Evolutionary conservation across 192 early-diverging fungal species (phyloP).

Genomic region (Rhizophagus sp.): DNA sequence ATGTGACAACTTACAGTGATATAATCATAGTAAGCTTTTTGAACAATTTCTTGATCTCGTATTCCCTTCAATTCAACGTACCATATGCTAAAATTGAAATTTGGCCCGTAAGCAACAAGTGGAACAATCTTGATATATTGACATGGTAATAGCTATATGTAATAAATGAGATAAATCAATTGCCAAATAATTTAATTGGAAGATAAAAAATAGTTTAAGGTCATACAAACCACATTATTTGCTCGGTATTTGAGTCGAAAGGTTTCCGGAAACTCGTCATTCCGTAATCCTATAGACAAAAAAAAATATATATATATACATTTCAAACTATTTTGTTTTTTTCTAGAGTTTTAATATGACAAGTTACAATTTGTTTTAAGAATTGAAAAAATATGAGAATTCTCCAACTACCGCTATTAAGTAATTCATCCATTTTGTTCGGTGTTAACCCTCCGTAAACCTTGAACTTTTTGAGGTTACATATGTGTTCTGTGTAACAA

Average conservation of each 20-base stretch:
- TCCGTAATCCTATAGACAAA: slow-evolving; percentile 48
- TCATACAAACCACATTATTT: slow-evolving; percentile 60
- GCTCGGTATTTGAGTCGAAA: slow-evolving; percentile 80
- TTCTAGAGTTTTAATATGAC: background rate
- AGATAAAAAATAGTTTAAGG: too few species aligned
- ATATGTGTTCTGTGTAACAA: slow-evolving; percentile 67
- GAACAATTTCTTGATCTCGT: slow-evolving; percentile 65
- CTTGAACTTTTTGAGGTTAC: slow-evolving; percentile 97
- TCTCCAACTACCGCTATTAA: slow-evolving; percentile 60
- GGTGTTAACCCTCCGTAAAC: slow-evolving; percentile 84
- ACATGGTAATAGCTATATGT: slow-evolving; percentile 73
- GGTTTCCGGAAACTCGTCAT: slow-evolving; percentile 81
- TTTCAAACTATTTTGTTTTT: slow-evolving; percentile 5
- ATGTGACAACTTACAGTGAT: slow-evolving; percentile 57
- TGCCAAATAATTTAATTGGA: too few species aligned
- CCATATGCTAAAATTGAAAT: slow-evolving; percentile 97
- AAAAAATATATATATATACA: background rate
- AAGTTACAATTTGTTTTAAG: background rate
- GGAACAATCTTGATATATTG: slow-evolving; percentile 95
- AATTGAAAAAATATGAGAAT: background rate
- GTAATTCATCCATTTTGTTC: slow-evolving; percentile 86
- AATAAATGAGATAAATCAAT: background rate
- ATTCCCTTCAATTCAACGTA: slow-evolving; percentile 86
- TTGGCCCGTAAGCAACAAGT: slow-evolving; percentile 83
- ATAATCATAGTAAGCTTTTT: slow-evolving; percentile 63